A percentile compares a stretch with the other conserved stretches of the same genome.
These are phyloP conservation scores for Phytophthora agathidicida DNA, from an alignment of 352 stramenopile genomes.

Conservation along the genomic window DNA sequence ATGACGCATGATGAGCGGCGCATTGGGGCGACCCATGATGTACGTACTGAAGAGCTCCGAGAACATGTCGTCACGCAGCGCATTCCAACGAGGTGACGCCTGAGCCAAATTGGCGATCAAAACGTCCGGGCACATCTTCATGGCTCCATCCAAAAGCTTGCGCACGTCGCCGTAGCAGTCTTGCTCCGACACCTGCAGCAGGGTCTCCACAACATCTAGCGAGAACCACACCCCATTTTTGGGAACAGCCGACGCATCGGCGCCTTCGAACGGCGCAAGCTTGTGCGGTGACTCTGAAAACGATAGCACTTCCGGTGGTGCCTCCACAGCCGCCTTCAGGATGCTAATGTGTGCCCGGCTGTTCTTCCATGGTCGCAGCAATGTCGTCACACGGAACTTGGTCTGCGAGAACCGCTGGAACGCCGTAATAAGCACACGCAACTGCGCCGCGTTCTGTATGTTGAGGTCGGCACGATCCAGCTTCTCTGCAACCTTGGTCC, in stretches of 20 bases:
- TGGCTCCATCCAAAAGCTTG: constrained; percentile 77
- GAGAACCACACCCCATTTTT: constrained; percentile 91
- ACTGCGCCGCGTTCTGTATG: constrained; percentile 63
- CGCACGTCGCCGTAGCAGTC: constrained; percentile 86
- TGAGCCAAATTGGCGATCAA: constrained; percentile 88
- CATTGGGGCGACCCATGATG: constrained; percentile 86
- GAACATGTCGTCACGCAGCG: constrained; percentile 84
- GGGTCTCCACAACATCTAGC: constrained; percentile 80
- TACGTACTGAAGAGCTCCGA: constrained; percentile 89
- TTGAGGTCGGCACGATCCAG: constrained; percentile 79
- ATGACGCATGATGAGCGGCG: constrained; percentile 88
- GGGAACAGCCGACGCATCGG: constrained; percentile 81
- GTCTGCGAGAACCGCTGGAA: constrained; percentile 85
- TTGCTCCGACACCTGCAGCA: constrained; percentile 81
- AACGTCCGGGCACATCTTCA: constrained; percentile 87
- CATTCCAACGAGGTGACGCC: constrained; percentile 79
- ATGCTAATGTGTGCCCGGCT: constrained; percentile 78
- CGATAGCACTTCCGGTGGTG: constrained; percentile 77
- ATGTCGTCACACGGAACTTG: constrained; percentile 75
- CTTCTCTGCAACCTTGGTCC: constrained; percentile 86
- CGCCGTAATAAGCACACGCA: constrained; percentile 77
- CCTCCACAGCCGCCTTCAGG: constrained; percentile 80
- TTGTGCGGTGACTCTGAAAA: constrained; percentile 85
- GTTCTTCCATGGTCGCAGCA: constrained; percentile 84
- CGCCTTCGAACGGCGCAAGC: constrained; percentile 84